phyloP scores from a whole-genome alignment of 805 yeast species.

The Debaryomyces tyrocola region DNA sequence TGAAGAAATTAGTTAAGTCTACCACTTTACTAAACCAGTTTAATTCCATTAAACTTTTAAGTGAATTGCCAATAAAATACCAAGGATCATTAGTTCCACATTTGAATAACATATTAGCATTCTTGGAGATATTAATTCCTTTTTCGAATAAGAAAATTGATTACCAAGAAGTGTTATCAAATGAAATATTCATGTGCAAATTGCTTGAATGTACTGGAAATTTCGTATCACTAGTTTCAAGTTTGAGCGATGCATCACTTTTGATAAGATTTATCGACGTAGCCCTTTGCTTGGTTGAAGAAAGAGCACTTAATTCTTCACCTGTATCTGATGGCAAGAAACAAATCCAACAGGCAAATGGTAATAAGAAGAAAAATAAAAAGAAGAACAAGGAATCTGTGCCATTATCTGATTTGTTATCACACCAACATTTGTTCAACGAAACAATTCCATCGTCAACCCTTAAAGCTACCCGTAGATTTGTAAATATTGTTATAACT shows the following conservation, averaged over 20 bases:
- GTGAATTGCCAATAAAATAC: conserved; percentile 31
- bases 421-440: conserved; percentile 60
- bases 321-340: conserved; percentile 1
- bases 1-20: conserved; percentile 43
- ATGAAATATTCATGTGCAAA: conserved; percentile 43
- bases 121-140: conserved; percentile 63
- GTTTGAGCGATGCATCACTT: conserved; percentile 49
- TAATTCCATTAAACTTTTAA: conserved; percentile 45
- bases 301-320: conserved; percentile 19
- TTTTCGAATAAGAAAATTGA: conserved; percentile 36
- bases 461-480: conserved; percentile 34
- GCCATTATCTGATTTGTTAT: conserved; percentile 66
- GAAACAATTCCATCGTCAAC: conserved; percentile 41
- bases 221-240: conserved; percentile 35
- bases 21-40: conserved; percentile 47
- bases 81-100: conserved; percentile 47
- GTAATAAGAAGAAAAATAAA: conserved; percentile 27
- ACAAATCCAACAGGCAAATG: background rate
- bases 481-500: conserved; percentile 50
- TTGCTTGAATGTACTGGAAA: conserved; percentile 25
- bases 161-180: conserved; percentile 28
- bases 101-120: conserved; percentile 47
- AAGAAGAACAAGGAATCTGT: conserved; percentile 42
- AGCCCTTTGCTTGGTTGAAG: conserved; percentile 44
- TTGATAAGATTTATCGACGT: conserved; percentile 60